Percentiles rank a stretch among this genome's conserved stretches.
These are phyloP conservation scores for Cyberlindnera maritima DNA, from an alignment of 805 yeast genomes.

Conservation along the genomic window DNA sequence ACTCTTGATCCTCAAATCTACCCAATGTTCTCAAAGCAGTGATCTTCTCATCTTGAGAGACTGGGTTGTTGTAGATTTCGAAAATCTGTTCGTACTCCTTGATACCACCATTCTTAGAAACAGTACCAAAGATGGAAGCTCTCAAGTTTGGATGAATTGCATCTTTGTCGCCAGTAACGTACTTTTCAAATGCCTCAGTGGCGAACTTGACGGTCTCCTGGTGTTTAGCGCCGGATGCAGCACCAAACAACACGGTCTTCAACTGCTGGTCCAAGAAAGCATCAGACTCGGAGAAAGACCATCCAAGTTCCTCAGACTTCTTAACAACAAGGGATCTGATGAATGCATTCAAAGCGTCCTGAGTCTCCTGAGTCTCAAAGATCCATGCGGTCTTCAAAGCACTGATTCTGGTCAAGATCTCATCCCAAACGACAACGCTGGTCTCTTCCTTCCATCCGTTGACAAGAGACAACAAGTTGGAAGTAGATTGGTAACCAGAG, in stretches of 20 bases:
- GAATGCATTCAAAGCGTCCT: constrained; percentile 49
- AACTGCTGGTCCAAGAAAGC: constrained; percentile 63
- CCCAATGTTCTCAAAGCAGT: constrained; percentile 73
- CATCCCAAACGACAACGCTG: constrained; percentile 68
- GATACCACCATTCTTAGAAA: constrained; percentile 60
- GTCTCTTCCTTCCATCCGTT: constrained; percentile 57
- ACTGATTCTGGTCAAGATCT: constrained; percentile 48
- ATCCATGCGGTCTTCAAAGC: constrained; percentile 51
- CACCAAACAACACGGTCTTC: constrained; percentile 58
- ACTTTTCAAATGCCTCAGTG: constrained; percentile 48
- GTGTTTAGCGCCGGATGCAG: constrained; percentile 56
- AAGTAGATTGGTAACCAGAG: constrained; percentile 66
- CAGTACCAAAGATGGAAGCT: constrained; percentile 61
- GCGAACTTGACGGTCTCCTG: constrained; percentile 45
- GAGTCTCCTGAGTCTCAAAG: constrained; percentile 48
- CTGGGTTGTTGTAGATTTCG: constrained; percentile 58
- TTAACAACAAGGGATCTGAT: constrained; percentile 51
- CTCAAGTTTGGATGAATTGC: constrained; percentile 77
- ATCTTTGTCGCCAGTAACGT: constrained; percentile 56
- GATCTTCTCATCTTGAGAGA: constrained; percentile 62
- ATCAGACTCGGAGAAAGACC: constrained; percentile 55
- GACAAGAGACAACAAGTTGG: constrained; percentile 57
- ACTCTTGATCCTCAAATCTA: constrained; percentile 47
- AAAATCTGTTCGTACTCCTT: constrained; percentile 62
- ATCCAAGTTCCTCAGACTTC: constrained; percentile 58